A percentile compares a stretch with the other conserved stretches of the same genome.
Conservation (phyloP, 2,329 filamentous ascomycete species). For the Ascochyta koolunga region DNA sequence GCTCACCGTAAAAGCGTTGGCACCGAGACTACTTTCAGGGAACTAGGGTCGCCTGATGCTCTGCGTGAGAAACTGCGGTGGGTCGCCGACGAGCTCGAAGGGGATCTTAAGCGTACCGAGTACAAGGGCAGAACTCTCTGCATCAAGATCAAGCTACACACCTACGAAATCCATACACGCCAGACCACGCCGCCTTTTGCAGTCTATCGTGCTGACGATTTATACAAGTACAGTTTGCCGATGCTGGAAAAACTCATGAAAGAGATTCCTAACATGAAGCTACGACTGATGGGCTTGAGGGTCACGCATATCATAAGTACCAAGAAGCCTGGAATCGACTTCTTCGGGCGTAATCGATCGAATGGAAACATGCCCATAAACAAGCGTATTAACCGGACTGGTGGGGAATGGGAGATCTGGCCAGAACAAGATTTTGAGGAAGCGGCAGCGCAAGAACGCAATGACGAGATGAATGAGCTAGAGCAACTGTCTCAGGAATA, state of each 20-base stretch:
- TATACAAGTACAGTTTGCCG: slow-evolving; percentile 80
- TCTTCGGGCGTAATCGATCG: slow-evolving; percentile 67
- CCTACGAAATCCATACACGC: slow-evolving; percentile 87
- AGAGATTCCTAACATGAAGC: slow-evolving; percentile 77
- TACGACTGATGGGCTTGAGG: slow-evolving; percentile 86
- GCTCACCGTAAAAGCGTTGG: slow-evolving; percentile 93
- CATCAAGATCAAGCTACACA: slow-evolving; percentile 92
- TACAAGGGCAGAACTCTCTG: slow-evolving; percentile 91
- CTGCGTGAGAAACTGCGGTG: slow-evolving; percentile 78
- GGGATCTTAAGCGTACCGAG: slow-evolving; percentile 77
- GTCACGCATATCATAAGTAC: slow-evolving; percentile 87
- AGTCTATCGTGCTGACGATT: slow-evolving; percentile 74
- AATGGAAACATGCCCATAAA: slow-evolving; percentile 10
- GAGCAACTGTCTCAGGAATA: slow-evolving; percentile 68
- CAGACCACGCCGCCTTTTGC: slow-evolving; percentile 78
- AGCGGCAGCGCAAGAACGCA: slow-evolving; percentile 64
- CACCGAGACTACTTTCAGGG: slow-evolving; percentile 88
- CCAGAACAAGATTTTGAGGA: slow-evolving; percentile 71
- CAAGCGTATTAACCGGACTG: slow-evolving; percentile 26
- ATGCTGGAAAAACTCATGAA: slow-evolving; percentile 85
- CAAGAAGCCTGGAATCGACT: slow-evolving; percentile 79
- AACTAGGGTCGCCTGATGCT: slow-evolving; percentile 71
- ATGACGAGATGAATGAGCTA: slow-evolving; percentile 66
- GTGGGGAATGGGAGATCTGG: slow-evolving; percentile 69
- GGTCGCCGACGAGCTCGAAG: slow-evolving; percentile 84